These are phyloP conservation scores for Marasmius tenuissimus DNA, from an alignment of 1,284 basidiomycete genomes.

Conservation along the genomic window DNA sequence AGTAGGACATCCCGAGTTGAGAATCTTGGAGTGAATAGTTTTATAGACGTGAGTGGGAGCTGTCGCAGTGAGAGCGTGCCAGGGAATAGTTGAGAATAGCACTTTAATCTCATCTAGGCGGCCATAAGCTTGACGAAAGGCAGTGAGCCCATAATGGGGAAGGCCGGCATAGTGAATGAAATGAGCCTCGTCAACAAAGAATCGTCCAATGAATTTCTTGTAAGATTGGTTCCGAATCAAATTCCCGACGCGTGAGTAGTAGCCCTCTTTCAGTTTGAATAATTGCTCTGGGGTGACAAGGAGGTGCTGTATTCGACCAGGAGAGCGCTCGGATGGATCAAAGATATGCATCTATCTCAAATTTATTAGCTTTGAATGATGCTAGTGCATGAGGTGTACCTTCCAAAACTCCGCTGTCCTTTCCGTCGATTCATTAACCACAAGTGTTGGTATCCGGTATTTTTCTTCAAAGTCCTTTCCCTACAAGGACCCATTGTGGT, in stretches of 20 bases:
- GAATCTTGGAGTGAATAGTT: slow-evolving; percentile 14
- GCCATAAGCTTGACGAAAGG: slow-evolving; percentile 4
- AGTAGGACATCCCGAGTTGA: slow-evolving; percentile 11
- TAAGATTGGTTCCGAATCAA: background rate
- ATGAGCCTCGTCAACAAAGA: slow-evolving; percentile 5
- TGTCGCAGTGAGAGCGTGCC: slow-evolving; percentile 24
- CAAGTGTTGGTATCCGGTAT: background rate
- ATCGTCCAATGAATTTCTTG: background rate
- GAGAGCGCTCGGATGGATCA: background rate
- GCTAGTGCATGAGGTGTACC: too few species aligned
- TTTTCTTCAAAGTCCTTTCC: background rate
- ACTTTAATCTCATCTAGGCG: slow-evolving; percentile 22
- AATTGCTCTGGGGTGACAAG: slow-evolving; percentile 3
- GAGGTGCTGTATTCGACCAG: background rate
- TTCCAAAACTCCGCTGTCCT: background rate
- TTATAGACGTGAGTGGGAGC: slow-evolving; percentile 25
- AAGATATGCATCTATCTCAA: background rate
- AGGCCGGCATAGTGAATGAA: background rate
- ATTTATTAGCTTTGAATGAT: background rate
- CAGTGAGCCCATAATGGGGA: background rate
- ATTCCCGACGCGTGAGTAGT: background rate
- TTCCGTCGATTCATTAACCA: background rate
- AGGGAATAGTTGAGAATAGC: slow-evolving; percentile 15
- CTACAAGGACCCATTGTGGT: too few species aligned
- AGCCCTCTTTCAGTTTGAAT: background rate